Evolutionary conservation across 2,329 filamentous ascomycete genomes (phyloP).

Genomic region (Pezicula neosporulosa): DNA sequence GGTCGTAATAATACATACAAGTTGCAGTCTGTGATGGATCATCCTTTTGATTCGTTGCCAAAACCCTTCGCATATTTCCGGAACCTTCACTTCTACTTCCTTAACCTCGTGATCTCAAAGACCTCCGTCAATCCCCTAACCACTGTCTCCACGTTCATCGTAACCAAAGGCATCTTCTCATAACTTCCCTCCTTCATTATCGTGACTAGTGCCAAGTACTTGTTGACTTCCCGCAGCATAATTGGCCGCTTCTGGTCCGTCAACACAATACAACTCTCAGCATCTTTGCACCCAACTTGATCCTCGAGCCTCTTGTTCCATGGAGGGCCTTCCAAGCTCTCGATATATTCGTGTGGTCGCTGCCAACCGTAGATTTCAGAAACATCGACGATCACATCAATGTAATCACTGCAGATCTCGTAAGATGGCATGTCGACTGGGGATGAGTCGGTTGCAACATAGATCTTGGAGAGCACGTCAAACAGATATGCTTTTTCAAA

Average conservation of each 20-base stretch:
- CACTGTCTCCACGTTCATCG: conserved; percentile 82
- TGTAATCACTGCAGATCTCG: conserved; percentile 97
- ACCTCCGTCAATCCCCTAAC: conserved; percentile 77
- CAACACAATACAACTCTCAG: conserved; percentile 66
- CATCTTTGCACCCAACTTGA: conserved; percentile 62
- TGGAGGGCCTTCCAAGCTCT: conserved; percentile 54
- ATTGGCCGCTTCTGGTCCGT: conserved; percentile 60
- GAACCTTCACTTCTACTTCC: conserved; percentile 15
- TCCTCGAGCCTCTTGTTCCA: conserved; percentile 62
- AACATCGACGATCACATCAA: conserved; percentile 96
- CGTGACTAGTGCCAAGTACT: conserved; percentile 76
- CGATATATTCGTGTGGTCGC: conserved; percentile 50
- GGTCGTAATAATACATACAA: not conserved
- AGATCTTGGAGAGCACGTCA: conserved; percentile 96
- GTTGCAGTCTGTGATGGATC: not conserved
- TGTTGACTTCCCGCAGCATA: conserved; percentile 66
- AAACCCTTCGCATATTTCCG: not conserved
- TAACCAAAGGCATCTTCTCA: conserved; percentile 79
- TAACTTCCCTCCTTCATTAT: conserved; percentile 85
- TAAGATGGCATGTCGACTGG: conserved; percentile 95
- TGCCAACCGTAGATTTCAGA: conserved; percentile 90
- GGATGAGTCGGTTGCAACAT: conserved; percentile 92
- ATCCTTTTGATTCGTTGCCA: not conserved
- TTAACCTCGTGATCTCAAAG: conserved; percentile 68
- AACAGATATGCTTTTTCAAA: conserved; percentile 99